These are phyloP conservation scores for Barnettozyma vustinii DNA, from an alignment of 805 yeast species.

Conservation along the genomic window DNA sequence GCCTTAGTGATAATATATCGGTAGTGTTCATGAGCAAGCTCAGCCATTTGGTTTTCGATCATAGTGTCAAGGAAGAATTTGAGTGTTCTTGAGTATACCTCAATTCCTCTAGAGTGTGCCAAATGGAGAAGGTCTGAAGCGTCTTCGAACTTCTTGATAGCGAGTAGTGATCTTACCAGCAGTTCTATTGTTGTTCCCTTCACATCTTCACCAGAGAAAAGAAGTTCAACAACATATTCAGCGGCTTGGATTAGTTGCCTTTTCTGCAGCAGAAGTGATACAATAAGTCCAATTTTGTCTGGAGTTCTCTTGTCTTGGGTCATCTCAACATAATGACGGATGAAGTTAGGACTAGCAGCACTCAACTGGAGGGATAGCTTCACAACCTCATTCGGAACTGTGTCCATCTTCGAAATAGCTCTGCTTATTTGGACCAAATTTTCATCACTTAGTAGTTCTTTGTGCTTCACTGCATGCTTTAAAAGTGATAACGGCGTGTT, in stretches of 20 bases:
- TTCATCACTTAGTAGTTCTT: background rate
- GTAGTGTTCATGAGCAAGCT: conserved; percentile 6
- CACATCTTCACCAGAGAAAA: background rate
- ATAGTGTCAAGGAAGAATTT: conserved; percentile 10
- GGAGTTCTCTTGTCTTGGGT: background rate
- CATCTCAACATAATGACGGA: background rate
- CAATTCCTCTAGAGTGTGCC: background rate
- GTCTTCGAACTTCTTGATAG: conserved; percentile 4
- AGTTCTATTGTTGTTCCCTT: conserved; percentile 11
- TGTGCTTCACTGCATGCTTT: background rate
- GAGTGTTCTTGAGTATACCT: conserved; percentile 15
- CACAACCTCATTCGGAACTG: background rate
- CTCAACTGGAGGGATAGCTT: background rate
- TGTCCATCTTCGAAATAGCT: background rate
- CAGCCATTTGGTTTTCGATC: conserved; percentile 5
- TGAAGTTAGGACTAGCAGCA: background rate
- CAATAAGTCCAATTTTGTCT: conserved; percentile 4
- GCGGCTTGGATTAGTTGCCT: conserved; percentile 9
- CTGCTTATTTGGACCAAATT: background rate
- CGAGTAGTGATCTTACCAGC: conserved; percentile 10
- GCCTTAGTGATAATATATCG: conserved; percentile 5
- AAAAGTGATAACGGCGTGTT: background rate
- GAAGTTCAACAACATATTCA: background rate
- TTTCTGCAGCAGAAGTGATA: conserved; percentile 8
- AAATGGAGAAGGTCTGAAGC: conserved; percentile 8